Evolutionary conservation across 352 stramenopile species (phyloP), one percentile per base, ranked within the genome.

Genomic region (Pythium sp.): DNA sequence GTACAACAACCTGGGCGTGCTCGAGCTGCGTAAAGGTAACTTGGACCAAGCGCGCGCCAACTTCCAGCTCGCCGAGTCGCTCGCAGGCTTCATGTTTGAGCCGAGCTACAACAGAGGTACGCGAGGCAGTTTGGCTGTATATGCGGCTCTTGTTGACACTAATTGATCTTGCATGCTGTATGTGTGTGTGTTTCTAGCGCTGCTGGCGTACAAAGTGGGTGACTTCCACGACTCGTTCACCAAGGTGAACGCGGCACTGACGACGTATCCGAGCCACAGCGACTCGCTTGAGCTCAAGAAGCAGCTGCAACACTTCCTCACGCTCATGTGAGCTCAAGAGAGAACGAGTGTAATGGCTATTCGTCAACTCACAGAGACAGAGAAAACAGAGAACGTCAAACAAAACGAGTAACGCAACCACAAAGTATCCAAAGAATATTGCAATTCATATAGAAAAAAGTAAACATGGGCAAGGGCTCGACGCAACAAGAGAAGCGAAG

Each of bases 21-120:
- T 98, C 24, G 91, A 98, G 74, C 75, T 97, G 53, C 82, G 91
- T 58, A 97, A 97, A 69, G 82, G 87, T 54, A 97, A 97, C 55
- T 67, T 92, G 14, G 90, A 97, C 61, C 85, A 95, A 47, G 92
- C 91, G 2, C 81, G 87, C 41, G 76, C 87, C 36, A 88, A 93
- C 77, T 95, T 98, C 61, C 77, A 89, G 72, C 78, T 87, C 34
- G 86, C 90, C 43, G 81, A 94, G 65, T 80, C 79, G 11, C 77
- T 96, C 5, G 87, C 87, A 18, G 86, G 91, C 34, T 95, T 94
- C 67, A 89, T 97, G 73, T 98, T 97, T 63, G 92, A 98, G 71
- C 89, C 93, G 11, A 93, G 86, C 71, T 98, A 97, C 74, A 98
- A 98, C 65, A 80, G 85, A 72, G 86, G 82, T 92, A 68, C 15